Conservation (phyloP, 2,329 filamentous ascomycete species). For the Lithohypha guttulata region DNA sequence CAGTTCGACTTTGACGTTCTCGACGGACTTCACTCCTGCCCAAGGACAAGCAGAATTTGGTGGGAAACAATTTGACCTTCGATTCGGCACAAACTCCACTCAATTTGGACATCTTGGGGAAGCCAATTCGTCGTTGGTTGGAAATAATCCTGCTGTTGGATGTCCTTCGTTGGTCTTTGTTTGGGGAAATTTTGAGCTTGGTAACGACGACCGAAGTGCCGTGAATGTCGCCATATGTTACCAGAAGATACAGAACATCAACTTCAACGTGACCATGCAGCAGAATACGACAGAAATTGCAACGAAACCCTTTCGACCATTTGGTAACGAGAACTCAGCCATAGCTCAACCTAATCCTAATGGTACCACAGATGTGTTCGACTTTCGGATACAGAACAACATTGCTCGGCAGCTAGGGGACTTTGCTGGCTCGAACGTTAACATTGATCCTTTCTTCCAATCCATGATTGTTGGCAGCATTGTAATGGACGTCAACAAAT, state of each 20-base stretch:
- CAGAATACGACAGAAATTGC: conserved; percentile 17
- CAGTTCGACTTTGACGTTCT: conserved; percentile 12
- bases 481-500: not conserved
- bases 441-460: conserved; percentile 18
- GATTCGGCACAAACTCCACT: conserved; percentile 18
- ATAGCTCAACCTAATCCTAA: conserved; percentile 14
- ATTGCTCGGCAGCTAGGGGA: conserved; percentile 17
- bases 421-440: conserved; percentile 12
- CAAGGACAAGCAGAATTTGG: conserved; percentile 11
- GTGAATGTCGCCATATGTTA: conserved; percentile 21
- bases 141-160: conserved; percentile 19
- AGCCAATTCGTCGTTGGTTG: conserved; percentile 15
- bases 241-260: conserved; percentile 17
- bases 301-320: conserved; percentile 9
- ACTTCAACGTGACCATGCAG: conserved; percentile 17
- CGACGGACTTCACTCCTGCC: conserved; percentile 6
- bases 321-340: conserved; percentile 10
- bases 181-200: conserved; percentile 17
- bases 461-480: conserved; percentile 16
- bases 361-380: conserved; percentile 16
- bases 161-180: conserved; percentile 21
- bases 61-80: conserved; percentile 18
- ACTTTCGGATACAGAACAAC: conserved; percentile 22
- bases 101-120: conserved; percentile 18
- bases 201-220: conserved; percentile 11